Evolutionary conservation across 139 green algal genomes (phyloP).

Genomic region (Chlorella sorokiniana): DNA sequence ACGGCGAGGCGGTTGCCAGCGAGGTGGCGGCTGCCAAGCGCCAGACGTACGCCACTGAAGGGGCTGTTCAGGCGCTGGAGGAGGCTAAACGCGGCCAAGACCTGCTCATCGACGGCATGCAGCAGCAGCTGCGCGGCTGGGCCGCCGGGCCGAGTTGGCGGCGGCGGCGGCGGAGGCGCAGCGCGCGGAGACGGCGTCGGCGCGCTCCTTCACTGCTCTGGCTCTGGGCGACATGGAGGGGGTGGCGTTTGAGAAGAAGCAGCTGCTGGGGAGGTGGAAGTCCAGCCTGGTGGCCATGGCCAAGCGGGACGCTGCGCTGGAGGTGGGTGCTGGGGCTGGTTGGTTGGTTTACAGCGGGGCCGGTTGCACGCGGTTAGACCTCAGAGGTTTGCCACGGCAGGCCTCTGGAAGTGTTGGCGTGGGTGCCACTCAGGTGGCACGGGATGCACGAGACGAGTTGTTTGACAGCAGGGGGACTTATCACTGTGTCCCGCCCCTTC

Average conservation of each 20-base stretch:
- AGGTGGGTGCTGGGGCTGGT: slow-evolving; percentile 15
- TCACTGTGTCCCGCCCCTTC: background rate
- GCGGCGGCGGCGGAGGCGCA: slow-evolving; percentile 76
- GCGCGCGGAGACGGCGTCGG: slow-evolving; percentile 73
- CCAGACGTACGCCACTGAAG: slow-evolving; percentile 82
- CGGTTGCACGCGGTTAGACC: too few species aligned
- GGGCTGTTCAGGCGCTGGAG: slow-evolving; percentile 73
- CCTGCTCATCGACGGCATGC: slow-evolving; percentile 72
- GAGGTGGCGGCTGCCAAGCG: slow-evolving; percentile 87
- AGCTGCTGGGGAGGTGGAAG: slow-evolving; percentile 86
- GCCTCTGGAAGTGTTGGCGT: too few species aligned
- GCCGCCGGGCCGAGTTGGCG: slow-evolving; percentile 67
- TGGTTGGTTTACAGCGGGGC: background rate
- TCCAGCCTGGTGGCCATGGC: slow-evolving; percentile 74
- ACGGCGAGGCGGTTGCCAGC: slow-evolving; percentile 64
- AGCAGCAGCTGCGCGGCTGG: slow-evolving; percentile 50
- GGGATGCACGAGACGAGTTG: too few species aligned
- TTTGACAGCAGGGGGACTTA: too few species aligned
- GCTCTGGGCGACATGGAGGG: slow-evolving; percentile 81
- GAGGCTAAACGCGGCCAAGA: slow-evolving; percentile 89
- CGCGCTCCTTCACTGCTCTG: slow-evolving; percentile 65
- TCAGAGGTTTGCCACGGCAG: too few species aligned
- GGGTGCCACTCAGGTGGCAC: too few species aligned
- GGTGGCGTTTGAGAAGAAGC: slow-evolving; percentile 91
- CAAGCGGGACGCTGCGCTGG: slow-evolving; percentile 77